phyloP scores from a whole-genome alignment of 2,329 filamentous ascomycete genomes.

The Exophiala alcalophila region DNA sequence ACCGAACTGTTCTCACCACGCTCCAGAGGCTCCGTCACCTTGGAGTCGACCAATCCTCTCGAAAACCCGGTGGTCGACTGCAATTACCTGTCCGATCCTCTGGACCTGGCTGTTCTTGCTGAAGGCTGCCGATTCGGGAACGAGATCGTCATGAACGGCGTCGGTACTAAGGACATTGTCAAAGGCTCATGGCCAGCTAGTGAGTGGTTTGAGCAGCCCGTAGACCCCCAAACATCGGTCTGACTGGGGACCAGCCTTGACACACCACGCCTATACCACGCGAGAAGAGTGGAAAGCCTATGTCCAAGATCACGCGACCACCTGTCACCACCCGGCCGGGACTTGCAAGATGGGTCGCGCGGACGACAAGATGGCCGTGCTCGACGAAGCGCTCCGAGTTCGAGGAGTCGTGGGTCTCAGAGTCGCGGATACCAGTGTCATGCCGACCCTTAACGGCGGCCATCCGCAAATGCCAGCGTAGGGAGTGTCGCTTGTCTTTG shows the following conservation, averaged over 20 bases:
- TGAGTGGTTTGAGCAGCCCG: constrained; percentile 4
- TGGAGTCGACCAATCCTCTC: constrained; percentile 49
- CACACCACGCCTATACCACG: constrained; percentile 52
- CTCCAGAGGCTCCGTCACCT: constrained; percentile 55
- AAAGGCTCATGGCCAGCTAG: constrained; percentile 59
- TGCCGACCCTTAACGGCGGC: constrained; percentile 51
- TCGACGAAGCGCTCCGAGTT: constrained; percentile 54
- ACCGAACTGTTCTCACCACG: constrained; percentile 57
- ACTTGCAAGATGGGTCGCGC: constrained; percentile 56
- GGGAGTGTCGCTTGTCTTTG: too few relatives aligned
- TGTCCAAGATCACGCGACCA: constrained; percentile 59
- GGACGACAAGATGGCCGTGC: constrained; percentile 50
- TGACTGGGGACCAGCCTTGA: constrained; percentile 35
- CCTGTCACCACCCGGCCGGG: constrained; percentile 58
- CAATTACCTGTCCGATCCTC: constrained; percentile 55
- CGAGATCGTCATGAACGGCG: constrained; percentile 58
- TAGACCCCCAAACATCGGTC: background rate
- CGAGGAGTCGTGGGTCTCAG: constrained; percentile 53
- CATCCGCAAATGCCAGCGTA: constrained; percentile 57
- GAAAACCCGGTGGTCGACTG: constrained; percentile 58
- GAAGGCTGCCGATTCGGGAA: constrained; percentile 60
- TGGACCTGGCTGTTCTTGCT: constrained; percentile 58
- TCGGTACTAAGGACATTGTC: constrained; percentile 57
- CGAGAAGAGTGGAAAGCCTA: constrained; percentile 59
- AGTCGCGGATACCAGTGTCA: constrained; percentile 54